Evolutionary conservation across 371 early-diverging fungal species (phyloP).

Genomic region (Umbelopsis sp.): DNA sequence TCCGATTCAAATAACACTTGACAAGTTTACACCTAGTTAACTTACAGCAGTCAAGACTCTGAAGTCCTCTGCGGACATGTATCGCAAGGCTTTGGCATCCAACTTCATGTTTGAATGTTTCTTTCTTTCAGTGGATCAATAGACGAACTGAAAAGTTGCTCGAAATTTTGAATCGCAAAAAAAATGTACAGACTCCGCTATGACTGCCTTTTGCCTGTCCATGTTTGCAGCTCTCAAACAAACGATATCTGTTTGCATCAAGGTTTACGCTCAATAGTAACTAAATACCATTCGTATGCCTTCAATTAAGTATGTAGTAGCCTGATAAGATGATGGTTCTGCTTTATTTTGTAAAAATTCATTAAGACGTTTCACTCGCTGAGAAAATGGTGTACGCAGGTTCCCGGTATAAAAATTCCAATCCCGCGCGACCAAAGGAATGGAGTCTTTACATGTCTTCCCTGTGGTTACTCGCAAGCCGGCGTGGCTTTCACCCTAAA

Average conservation of each 20-base stretch:
- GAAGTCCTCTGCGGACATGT: constrained; percentile 93
- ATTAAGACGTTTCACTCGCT: too few relatives aligned
- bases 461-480: too few relatives aligned
- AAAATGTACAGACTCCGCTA: background rate
- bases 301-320: too few relatives aligned
- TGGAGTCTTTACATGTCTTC: too few relatives aligned
- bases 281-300: too few relatives aligned
- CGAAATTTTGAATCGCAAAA: background rate
- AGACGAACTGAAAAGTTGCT: background rate
- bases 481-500: background rate
- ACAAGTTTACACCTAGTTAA: background rate
- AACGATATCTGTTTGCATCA: background rate
- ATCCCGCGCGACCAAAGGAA: too few relatives aligned
- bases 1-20: background rate
- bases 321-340: too few relatives aligned
- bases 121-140: background rate
- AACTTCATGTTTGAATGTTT: constrained; percentile 81
- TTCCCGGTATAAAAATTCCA: too few relatives aligned
- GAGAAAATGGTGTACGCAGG: too few relatives aligned
- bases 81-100: constrained; percentile 91
- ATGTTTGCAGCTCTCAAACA: too few relatives aligned
- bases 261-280: too few relatives aligned
- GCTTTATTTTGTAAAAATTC: too few relatives aligned
- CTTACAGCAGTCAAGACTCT: constrained; percentile 93
- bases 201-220: background rate